phyloP scores from a whole-genome alignment of 2,329 filamentous ascomycete species.

The Fusarium neocosmosporiellum region DNA sequence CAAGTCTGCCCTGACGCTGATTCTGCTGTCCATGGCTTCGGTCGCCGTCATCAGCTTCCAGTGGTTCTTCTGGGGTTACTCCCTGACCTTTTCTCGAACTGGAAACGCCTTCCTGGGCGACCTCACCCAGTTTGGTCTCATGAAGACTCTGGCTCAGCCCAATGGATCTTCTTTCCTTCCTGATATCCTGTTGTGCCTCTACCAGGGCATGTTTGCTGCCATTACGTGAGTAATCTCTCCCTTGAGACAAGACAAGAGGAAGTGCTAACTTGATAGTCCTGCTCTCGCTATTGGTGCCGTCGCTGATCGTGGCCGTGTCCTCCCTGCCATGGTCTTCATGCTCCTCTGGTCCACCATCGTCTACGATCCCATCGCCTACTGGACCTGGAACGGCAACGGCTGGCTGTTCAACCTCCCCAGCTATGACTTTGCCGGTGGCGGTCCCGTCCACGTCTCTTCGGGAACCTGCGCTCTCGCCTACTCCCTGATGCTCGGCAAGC shows the following conservation, averaged over 20 bases:
- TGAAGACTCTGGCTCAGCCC: slow-evolving; percentile 79
- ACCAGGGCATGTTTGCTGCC: slow-evolving; percentile 89
- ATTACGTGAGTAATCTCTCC: slow-evolving; percentile 78
- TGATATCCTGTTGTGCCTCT: slow-evolving; percentile 85
- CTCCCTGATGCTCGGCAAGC: slow-evolving; percentile 78
- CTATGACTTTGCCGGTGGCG: slow-evolving; percentile 80
- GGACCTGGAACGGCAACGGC: slow-evolving; percentile 80
- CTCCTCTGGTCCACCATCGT: slow-evolving; percentile 79
- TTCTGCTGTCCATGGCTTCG: slow-evolving; percentile 87
- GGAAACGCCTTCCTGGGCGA: slow-evolving; percentile 84
- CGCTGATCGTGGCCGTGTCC: slow-evolving; percentile 70
- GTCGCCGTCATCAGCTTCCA: slow-evolving; percentile 85
- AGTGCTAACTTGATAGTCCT: slow-evolving; percentile 51
- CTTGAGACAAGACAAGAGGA: neutral
- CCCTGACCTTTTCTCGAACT: slow-evolving; percentile 83
- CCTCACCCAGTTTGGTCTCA: slow-evolving; percentile 83
- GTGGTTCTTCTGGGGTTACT: slow-evolving; percentile 98
- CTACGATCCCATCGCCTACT: slow-evolving; percentile 80
- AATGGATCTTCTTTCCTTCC: slow-evolving; percentile 79
- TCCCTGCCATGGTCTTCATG: slow-evolving; percentile 73
- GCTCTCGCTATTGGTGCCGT: slow-evolving; percentile 70
- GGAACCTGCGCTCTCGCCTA: slow-evolving; percentile 79
- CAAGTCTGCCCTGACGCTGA: slow-evolving; percentile 88
- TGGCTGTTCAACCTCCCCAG: slow-evolving; percentile 77
- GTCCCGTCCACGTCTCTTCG: slow-evolving; percentile 79